Base-by-base conservation (phyloP, 140 eudicot genomes). In the Senecio squalidus region DNA sequence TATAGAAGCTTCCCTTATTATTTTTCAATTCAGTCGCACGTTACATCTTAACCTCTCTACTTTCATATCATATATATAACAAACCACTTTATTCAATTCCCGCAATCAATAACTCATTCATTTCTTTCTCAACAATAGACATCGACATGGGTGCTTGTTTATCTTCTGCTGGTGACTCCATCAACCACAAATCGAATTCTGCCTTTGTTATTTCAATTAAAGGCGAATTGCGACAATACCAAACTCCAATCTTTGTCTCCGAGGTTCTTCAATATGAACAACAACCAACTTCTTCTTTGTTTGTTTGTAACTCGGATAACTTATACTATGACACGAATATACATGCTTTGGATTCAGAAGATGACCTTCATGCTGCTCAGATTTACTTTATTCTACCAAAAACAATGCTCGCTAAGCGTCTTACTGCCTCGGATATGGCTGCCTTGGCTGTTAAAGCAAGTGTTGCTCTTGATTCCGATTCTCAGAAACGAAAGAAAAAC, bases 371-470 rank as follows among this genome's bases (percentile, higher is more conserved):
- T 45, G 64, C 84, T 1, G 76, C 74, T 25, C 90, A 82, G 66
- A 82, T 86, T 55, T 86, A 86, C 48, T 82, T 86, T 55, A 50
- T 77, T 9, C 71, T 86, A 48, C 91, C 82, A 1, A 52, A 46
- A 0, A 6, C 78, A 9, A 82, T 73, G 73, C 84, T 86, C 30
- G 62, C 63, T 10, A 70, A 67, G 21, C 84, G 76, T 1, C 74
- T 86, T 6, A 45, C 63, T 17, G 82, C 82, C 7, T 58, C 90
- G 9, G 83, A 86, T 25, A 86, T 86, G 95, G 95, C 91, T 5
- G 81, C 90, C 3, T 60, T 86, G 1, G 95, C 95, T 6, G 84
- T 82, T 13, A 86, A 79, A 72, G 95, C 95, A 11, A 79, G 87
- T 62, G 38, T 51, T 27, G 95, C 95, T 4, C 76, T 85, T 27